phyloP scores from a whole-genome alignment of 1,139 yeast species.

The Eremothecium sinecaudum region DNA sequence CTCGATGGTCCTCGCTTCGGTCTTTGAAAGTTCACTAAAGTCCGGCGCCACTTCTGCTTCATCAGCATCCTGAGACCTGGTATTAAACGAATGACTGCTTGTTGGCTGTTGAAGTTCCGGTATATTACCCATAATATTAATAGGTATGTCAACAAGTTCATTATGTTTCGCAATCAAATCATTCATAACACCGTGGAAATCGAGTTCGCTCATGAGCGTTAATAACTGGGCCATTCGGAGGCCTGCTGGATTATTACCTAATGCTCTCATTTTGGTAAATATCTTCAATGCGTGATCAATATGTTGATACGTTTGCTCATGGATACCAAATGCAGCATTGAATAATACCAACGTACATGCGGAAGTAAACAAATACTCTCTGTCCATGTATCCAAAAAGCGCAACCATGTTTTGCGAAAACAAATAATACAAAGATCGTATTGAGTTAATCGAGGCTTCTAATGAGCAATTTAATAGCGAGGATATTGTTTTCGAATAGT shows the following conservation, averaged over 20 bases:
- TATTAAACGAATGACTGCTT: neutral
- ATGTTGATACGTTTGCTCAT: conserved; percentile 63
- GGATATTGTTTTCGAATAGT: conserved; percentile 58
- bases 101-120: neutral
- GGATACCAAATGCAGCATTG: conserved; percentile 76
- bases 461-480: conserved; percentile 69
- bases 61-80: conserved; percentile 10
- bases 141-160: conserved; percentile 33
- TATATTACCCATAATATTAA: conserved; percentile 6
- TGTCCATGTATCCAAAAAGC: conserved; percentile 78
- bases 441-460: conserved; percentile 75
- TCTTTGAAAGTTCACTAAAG: conserved; percentile 11
- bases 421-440: conserved; percentile 63
- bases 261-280: conserved; percentile 62
- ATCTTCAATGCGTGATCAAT: conserved; percentile 64
- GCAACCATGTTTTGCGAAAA: conserved; percentile 73
- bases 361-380: conserved; percentile 75
- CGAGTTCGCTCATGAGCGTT: conserved; percentile 53
- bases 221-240: conserved; percentile 62
- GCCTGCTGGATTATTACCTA: conserved; percentile 75
- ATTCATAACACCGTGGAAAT: conserved; percentile 57
- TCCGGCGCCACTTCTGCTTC: conserved; percentile 12
- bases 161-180: conserved; percentile 50
- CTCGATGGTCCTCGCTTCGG: conserved; percentile 22
- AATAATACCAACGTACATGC: conserved; percentile 69